phyloP scores from a whole-genome alignment of 164 flowering plant species.

The Macadamia tetraphylla region DNA sequence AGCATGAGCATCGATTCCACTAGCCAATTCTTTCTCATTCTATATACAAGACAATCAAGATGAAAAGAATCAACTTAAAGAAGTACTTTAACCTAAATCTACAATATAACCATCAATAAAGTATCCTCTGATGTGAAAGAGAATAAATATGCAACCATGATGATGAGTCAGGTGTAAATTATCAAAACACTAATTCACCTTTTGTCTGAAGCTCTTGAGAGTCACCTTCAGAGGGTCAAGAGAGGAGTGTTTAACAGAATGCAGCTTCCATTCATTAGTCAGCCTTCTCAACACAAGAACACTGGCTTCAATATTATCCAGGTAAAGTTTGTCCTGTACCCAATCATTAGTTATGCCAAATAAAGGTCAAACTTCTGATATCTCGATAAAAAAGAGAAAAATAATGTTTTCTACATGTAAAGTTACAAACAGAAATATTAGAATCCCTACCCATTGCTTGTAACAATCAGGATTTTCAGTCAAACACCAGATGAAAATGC shows the following conservation, averaged over 20 bases:
- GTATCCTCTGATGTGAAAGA: too few relatives aligned
- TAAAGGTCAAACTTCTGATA: not conserved
- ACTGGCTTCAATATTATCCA: constrained; percentile 71
- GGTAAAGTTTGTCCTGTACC: constrained; percentile 61
- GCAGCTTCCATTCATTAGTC: constrained; percentile 56
- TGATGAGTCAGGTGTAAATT: too few relatives aligned
- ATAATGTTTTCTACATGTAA: not conserved
- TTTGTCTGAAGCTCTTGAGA: constrained; percentile 51
- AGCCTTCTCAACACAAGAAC: constrained; percentile 55
- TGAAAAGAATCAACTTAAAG: not conserved
- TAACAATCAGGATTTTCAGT: constrained; percentile 60
- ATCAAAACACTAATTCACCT: constrained; percentile 36
- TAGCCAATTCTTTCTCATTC: constrained; percentile 60
- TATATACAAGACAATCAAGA: constrained; percentile 25
- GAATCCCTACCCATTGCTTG: constrained; percentile 79
- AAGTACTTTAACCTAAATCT: not conserved
- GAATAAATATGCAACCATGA: too few relatives aligned
- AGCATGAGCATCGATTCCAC: constrained; percentile 29
- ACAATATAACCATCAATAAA: not conserved
- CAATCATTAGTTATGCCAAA: constrained; percentile 2
- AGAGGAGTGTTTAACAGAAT: constrained; percentile 37
- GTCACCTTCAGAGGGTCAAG: constrained; percentile 44
- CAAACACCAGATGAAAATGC: constrained; percentile 65
- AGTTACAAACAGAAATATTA: not conserved
- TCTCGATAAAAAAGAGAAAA: not conserved